These are phyloP conservation scores for Agastache rugosa DNA, from an alignment of 257 asterid genomes.

Conservation along the genomic window DNA sequence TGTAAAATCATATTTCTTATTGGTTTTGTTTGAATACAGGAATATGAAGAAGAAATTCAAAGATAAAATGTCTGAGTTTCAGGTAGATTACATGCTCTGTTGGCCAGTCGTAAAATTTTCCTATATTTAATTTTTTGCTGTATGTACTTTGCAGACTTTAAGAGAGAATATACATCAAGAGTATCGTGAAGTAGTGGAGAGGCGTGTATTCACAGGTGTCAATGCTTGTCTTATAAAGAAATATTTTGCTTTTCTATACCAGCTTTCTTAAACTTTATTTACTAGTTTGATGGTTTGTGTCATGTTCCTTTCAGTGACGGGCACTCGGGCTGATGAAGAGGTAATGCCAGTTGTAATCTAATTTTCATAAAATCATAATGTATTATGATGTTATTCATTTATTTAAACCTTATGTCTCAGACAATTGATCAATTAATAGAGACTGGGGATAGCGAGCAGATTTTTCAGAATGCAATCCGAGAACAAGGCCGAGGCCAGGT, in stretches of 20 bases:
- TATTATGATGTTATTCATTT: slow-evolving; percentile 27
- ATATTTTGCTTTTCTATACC: slow-evolving; percentile 26
- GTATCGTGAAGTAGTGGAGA: slow-evolving; percentile 97
- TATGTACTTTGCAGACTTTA: slow-evolving; percentile 63
- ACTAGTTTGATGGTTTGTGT: slow-evolving; percentile 37
- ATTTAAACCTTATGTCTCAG: slow-evolving; percentile 51
- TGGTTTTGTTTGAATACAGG: slow-evolving; percentile 56
- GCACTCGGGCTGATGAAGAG: slow-evolving; percentile 94
- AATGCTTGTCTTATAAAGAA: slow-evolving; percentile 31
- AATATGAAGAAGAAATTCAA: slow-evolving; percentile 93
- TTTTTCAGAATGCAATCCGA: slow-evolving; percentile 90
- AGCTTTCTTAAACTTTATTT: slow-evolving; percentile 30
- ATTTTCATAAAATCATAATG: slow-evolving; percentile 24
- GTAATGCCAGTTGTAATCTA: slow-evolving; percentile 43
- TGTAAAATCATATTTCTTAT: slow-evolving; percentile 23
- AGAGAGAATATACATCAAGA: slow-evolving; percentile 95
- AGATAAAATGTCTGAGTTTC: slow-evolving; percentile 93
- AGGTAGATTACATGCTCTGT: slow-evolving; percentile 55
- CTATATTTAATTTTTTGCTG: slow-evolving; percentile 20
- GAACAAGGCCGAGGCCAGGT: slow-evolving; percentile 99
- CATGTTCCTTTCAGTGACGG: slow-evolving; percentile 67
- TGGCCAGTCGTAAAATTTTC: slow-evolving; percentile 25
- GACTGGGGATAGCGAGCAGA: slow-evolving; percentile 97
- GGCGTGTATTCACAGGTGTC: slow-evolving; percentile 96
- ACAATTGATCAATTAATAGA: slow-evolving; percentile 90